Evolutionary conservation across 805 yeast species (phyloP).

Genomic region (Candida ovalis): DNA sequence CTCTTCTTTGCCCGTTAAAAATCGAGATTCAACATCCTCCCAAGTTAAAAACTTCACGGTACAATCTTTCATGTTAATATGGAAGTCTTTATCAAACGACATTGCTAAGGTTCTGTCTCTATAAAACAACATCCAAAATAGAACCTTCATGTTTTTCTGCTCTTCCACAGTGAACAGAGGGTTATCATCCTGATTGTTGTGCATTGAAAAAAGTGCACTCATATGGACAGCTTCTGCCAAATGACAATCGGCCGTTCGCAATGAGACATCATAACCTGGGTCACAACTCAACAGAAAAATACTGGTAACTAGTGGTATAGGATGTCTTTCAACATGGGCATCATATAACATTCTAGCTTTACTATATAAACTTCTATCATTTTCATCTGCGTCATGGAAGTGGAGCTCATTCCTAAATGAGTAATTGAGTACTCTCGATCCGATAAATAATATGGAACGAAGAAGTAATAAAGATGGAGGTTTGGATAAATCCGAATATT

Average conservation of each 20-base stretch:
- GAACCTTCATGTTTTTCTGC: constrained; percentile 49
- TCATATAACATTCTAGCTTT: constrained; percentile 6
- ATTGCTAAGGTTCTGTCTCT: constrained; percentile 38
- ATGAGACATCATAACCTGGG: constrained; percentile 48
- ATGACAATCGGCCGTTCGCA: neutral
- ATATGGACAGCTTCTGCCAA: constrained; percentile 56
- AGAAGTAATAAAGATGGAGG: constrained; percentile 6
- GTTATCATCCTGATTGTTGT: constrained; percentile 36
- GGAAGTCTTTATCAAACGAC: neutral
- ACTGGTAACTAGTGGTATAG: constrained; percentile 5
- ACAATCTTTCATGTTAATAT: constrained; percentile 1
- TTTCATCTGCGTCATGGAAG: constrained; percentile 21
- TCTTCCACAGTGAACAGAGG: constrained; percentile 4
- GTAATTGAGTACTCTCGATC: neutral
- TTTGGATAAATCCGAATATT: constrained; percentile 27
- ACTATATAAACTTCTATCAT: neutral
- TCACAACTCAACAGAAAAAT: constrained; percentile 4
- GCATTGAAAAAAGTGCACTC: constrained; percentile 69
- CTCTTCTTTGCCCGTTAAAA: neutral
- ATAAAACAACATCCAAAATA: constrained; percentile 70
- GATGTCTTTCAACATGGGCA: constrained; percentile 5
- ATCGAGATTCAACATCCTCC: neutral
- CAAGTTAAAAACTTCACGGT: constrained; percentile 1
- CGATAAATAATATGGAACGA: constrained; percentile 4
- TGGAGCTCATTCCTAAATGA: neutral